phyloP scores from a whole-genome alignment of 495 filamentous ascomycete genomes.

The Diplogelasinospora grovesii region DNA sequence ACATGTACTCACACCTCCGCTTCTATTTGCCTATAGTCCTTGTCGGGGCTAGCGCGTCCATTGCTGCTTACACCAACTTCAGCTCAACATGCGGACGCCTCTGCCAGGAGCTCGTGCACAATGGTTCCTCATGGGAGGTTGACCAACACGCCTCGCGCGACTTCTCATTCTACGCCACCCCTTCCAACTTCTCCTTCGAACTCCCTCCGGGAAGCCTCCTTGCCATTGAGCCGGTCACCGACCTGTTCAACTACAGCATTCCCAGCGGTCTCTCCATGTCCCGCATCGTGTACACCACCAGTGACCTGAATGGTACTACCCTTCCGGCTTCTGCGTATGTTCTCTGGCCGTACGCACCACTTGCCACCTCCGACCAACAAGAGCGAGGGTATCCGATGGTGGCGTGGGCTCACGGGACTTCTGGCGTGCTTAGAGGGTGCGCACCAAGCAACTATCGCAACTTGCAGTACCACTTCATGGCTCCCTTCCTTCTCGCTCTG shows the following conservation, averaged over 20 bases:
- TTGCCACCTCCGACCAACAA: neutral
- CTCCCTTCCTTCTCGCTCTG: constrained; percentile 35
- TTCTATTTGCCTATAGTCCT: no score
- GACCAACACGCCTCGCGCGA: no score
- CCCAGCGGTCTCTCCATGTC: constrained; percentile 37
- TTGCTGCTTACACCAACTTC: no score
- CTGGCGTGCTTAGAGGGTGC: constrained; percentile 20
- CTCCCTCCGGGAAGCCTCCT: constrained; percentile 31
- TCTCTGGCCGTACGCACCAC: constrained; percentile 43
- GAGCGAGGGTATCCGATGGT: constrained; percentile 33
- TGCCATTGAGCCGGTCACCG: constrained; percentile 30
- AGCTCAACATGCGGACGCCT: no score
- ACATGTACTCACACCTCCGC: no score
- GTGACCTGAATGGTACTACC: constrained; percentile 37
- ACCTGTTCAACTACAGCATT: constrained; percentile 26
- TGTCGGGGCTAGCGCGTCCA: no score
- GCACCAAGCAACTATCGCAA: neutral
- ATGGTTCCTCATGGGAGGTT: no score
- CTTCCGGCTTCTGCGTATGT: constrained; percentile 47
- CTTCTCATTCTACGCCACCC: neutral
- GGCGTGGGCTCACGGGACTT: constrained; percentile 49
- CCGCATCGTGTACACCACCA: constrained; percentile 43
- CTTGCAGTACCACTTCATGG: constrained; percentile 28
- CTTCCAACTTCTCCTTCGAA: neutral
- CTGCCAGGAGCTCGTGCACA: no score